Base-by-base conservation (phyloP, 805 yeast species). In the Schwanniomyces occidentalis region DNA sequence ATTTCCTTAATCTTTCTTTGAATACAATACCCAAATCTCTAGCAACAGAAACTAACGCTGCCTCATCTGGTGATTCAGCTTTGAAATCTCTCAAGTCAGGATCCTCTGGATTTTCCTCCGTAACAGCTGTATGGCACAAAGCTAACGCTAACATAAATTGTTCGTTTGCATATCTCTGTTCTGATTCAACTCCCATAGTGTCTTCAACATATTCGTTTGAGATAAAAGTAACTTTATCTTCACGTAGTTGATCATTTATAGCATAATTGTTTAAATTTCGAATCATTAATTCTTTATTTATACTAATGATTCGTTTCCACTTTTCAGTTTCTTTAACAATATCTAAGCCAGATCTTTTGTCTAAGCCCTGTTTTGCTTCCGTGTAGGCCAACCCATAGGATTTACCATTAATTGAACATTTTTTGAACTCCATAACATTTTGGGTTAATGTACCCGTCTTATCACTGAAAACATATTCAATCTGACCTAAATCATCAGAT, bases 361-460 rank as follows among this genome's bases (percentile, higher is more conserved):
- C 76, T 46, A 78, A 68, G 17, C 93, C 93, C 27, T 80, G 80
- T 56, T 78, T 71, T 1, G 90, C 89, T 49, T 85, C 90, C 3
- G 91, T 84, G 55, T 82, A 84, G 0, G 91, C 88, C 24, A 73
- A 63, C 7, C 91, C 93, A 47, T 85, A 85, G 0, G 82, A 56
- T 24, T 71, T 71, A 17, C 87, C 85, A 35, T 74, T 76, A 39
- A 85, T 72, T 4, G 88, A 75, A 55, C 89, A 82, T 52, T 85
- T 85, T 41, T 79, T 78, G 63, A 84, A 85, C 52, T 83, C 88
- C 95, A 85, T 85, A 16, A 82, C 78, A 50, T 85, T 85, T 58
- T 85, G 91, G 5, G 95, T 85, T 49, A 85, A 65, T 0, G 95
- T 85, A 23, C 95, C 95, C 0, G 95, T 85, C 57, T 85, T 85